Conservation (phyloP, 345 rosid species). For the Viola odorata region DNA sequence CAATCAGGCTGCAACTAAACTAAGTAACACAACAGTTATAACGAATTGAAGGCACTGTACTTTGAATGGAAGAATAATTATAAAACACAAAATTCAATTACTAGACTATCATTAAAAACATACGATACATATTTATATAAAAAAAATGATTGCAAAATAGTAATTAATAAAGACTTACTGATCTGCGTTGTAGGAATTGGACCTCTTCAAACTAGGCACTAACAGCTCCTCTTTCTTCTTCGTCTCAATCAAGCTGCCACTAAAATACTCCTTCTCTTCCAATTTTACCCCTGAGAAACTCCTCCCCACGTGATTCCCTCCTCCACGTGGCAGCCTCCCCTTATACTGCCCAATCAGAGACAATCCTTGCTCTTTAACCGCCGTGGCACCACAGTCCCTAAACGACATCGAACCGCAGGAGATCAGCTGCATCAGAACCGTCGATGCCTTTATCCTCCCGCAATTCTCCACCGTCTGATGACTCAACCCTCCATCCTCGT, state of each 20-base stretch:
- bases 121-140: too few relatives aligned
- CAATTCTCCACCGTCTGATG: slow-evolving; percentile 45
- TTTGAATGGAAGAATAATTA: too few relatives aligned
- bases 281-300: slow-evolving; percentile 44
- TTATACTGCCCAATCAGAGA: slow-evolving; percentile 45
- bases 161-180: slow-evolving; percentile 34
- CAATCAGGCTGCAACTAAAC: too few relatives aligned
- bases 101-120: too few relatives aligned
- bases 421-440: slow-evolving; percentile 88
- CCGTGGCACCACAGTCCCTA: slow-evolving; percentile 58
- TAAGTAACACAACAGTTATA: too few relatives aligned
- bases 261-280: slow-evolving; percentile 87
- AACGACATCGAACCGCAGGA: slow-evolving; percentile 89
- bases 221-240: slow-evolving; percentile 30
- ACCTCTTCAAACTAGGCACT: slow-evolving; percentile 59
- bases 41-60: too few relatives aligned
- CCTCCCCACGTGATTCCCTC: slow-evolving; percentile 27
- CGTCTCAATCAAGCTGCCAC: slow-evolving; percentile 90
- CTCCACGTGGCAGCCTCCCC: slow-evolving; percentile 47
- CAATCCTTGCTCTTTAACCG: slow-evolving; percentile 58
- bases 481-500: slow-evolving; percentile 21
- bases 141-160: too few relatives aligned
- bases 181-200: slow-evolving; percentile 77
- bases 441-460: slow-evolving; percentile 64
- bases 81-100: too few relatives aligned